Evolutionary conservation across 495 filamentous ascomycete genomes (phyloP).

Genomic region (Annulohypoxylon maeteangense): DNA sequence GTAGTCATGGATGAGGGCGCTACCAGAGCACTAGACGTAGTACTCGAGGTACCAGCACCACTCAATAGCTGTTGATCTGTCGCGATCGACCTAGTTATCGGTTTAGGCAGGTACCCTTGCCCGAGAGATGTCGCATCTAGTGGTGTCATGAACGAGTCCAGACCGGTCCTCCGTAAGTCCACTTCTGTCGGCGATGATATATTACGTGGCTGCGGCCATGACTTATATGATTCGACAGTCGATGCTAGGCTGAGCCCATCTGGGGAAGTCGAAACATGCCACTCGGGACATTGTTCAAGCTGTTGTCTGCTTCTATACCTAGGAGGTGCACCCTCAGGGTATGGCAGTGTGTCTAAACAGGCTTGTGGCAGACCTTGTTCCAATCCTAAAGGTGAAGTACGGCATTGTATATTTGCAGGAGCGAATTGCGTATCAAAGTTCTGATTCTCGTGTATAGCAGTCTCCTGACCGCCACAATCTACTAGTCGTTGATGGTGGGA

Average conservation of each 20-base stretch:
- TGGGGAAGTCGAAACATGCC: conserved; percentile 9
- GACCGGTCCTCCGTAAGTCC: not conserved
- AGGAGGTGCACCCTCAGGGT: not conserved
- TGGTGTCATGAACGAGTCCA: not conserved
- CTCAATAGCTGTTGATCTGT: not conserved
- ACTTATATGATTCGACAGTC: not conserved
- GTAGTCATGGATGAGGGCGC: not conserved
- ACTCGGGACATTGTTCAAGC: not conserved
- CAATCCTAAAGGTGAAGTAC: not conserved
- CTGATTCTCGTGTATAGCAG: not conserved
- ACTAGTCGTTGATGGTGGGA: conserved; percentile 14
- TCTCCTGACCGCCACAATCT: not conserved
- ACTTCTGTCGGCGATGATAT: not conserved
- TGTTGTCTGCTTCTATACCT: not conserved
- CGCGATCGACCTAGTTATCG: not conserved
- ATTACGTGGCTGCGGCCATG: not conserved
- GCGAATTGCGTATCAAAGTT: not conserved
- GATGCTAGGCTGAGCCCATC: not conserved
- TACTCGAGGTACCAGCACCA: not conserved
- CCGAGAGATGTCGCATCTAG: not conserved
- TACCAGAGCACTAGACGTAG: not conserved
- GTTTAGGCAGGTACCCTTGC: not conserved
- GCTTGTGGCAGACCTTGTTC: conserved; percentile 9
- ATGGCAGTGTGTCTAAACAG: not conserved
- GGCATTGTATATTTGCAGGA: not conserved